Base-by-base conservation (phyloP, 768 basidiomycete genomes). In the Rubroboletus pulcherrimus region DNA sequence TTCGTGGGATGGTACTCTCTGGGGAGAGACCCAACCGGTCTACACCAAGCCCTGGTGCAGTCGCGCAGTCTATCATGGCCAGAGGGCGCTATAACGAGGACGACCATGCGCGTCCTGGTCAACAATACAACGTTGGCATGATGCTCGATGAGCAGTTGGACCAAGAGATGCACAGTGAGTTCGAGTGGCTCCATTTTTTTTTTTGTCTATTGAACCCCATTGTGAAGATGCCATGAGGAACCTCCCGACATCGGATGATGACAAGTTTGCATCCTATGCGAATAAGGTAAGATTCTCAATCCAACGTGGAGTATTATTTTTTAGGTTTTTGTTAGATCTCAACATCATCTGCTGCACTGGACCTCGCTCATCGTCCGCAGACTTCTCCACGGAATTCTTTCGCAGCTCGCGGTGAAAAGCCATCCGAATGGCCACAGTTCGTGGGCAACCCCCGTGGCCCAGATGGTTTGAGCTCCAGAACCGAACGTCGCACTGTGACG, bases 361-460 rank as follows among this genome's bases (percentile, higher is more conserved):
- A 98, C 71, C 81, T 98, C 37, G 94, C 96, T 15, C 91, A 93
- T 48, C 81, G 91, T 34, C 86, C 91, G 5, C 92, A 91, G 68
- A 87, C 87, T 7, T 86, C 89, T 14, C 85, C 87, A 26, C 81
- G 84, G 31, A 74, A 80, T 47, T 83, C 82, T 46, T 83, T 83
- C 56, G 67, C 77, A 31, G 71, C 74, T 57, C 84, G 86, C 42
- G 77, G 82, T 34, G 86, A 87, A 66, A 88, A 86, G 69, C 79
- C 90, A 9, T 93, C 93, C 1, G 94, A 97, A 69, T 98, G 95
- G 95, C 91, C 94, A 33, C 92, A 93, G 70, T 97, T 93, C 73
- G 77, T 83, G 44, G 81, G 81, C 29, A 78, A 79, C 45, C 68
- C 78, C 42, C 84, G 87, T 63, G 80, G 77, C 30, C 82, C 84